Percentiles rank a stretch among this genome's conserved stretches.
Conservation (phyloP, 2,329 filamentous ascomycete species). For the Ophiostoma himal-ulmi region DNA sequence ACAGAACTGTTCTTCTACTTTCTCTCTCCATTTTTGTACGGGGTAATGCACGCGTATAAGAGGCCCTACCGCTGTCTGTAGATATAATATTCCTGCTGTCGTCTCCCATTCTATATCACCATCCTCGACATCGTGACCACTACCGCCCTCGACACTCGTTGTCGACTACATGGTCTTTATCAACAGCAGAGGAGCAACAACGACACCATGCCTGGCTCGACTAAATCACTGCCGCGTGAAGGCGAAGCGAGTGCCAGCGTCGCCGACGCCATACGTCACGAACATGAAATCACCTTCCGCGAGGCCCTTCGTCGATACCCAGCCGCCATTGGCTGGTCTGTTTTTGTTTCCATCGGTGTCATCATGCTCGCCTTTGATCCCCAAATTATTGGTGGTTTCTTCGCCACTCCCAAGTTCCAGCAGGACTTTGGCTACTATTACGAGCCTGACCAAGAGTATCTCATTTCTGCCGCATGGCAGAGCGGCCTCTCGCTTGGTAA, state of each 20-base stretch:
- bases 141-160: background rate
- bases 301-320: slow-evolving; percentile 14
- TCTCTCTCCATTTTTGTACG: background rate
- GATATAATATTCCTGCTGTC: background rate
- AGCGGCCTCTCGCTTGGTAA: slow-evolving; percentile 47
- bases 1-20: background rate
- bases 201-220: background rate
- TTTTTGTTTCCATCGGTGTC: slow-evolving; percentile 19
- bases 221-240: slow-evolving; percentile 4
- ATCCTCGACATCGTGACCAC: background rate
- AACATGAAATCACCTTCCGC: slow-evolving; percentile 10
- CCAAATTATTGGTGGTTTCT: slow-evolving; percentile 19
- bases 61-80: background rate
- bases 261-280: slow-evolving; percentile 3
- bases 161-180: background rate
- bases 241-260: background rate
- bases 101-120: background rate
- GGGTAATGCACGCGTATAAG: background rate
- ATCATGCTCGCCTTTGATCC: slow-evolving; percentile 22
- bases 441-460: background rate
- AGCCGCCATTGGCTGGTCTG: slow-evolving; percentile 17
- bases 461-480: slow-evolving; percentile 39
- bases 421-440: slow-evolving; percentile 13
- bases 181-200: background rate
- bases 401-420: slow-evolving; percentile 15